These are phyloP conservation scores for Populus ilicifolia DNA, from an alignment of 345 rosid species.

Conservation along the genomic window DNA sequence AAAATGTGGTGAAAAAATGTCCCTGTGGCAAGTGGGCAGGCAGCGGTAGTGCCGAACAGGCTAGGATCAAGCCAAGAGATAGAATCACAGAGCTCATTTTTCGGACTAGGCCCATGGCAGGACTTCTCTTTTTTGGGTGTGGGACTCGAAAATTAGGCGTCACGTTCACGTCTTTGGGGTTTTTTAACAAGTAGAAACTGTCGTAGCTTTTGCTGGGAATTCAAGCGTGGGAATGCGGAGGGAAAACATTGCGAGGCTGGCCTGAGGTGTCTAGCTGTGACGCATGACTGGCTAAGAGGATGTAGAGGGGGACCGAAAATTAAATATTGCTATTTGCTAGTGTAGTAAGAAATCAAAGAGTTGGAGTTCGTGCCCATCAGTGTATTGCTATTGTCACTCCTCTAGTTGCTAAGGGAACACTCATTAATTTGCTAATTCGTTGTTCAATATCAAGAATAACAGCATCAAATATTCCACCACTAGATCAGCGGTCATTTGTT, in stretches of 20 bases:
- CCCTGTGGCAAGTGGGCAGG: too few relatives aligned
- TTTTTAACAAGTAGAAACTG: not conserved
- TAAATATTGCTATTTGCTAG: not conserved
- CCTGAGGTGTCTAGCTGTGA: not conserved
- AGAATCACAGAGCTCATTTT: not conserved
- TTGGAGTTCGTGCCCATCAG: not conserved
- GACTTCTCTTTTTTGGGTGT: too few relatives aligned
- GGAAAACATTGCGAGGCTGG: not conserved
- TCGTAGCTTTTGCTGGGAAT: not conserved
- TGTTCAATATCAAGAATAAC: too few relatives aligned
- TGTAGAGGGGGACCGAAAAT: not conserved
- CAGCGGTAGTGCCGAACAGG: too few relatives aligned
- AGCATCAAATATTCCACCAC: too few relatives aligned
- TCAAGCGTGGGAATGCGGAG: not conserved
- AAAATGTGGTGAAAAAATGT: too few relatives aligned
- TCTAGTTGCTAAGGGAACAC: too few relatives aligned
- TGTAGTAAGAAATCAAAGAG: not conserved
- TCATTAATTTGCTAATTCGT: too few relatives aligned
- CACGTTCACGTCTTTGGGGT: conserved; percentile 3
- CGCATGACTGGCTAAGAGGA: not conserved
- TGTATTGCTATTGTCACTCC: too few relatives aligned
- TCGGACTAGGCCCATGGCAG: not conserved
- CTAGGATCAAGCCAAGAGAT: too few relatives aligned
- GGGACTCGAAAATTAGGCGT: conserved; percentile 10
- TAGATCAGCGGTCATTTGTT: too few relatives aligned